Evolutionary conservation across 2,329 filamentous ascomycete species (phyloP), one percentile per base, ranked within the genome.

Genomic region (Atkinsonella hypoxylon): DNA sequence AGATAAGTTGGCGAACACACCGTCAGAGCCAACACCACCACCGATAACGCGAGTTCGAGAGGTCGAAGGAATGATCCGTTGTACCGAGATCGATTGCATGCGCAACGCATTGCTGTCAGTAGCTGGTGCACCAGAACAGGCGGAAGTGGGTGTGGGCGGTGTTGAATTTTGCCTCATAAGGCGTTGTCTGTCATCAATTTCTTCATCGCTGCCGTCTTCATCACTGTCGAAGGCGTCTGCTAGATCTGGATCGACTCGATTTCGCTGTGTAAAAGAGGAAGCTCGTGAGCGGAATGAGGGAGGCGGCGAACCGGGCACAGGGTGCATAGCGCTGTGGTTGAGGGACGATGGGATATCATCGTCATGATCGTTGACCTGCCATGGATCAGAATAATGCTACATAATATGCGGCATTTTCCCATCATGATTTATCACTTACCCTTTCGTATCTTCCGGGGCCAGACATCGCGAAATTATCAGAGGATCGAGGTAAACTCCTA

Each of bases 1-100:
- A 57, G 82, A 89, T 57, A 98, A 70, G 65, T 98, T 98, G 50
- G 91, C 93, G 70, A 95, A 98, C 26, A 98, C 93, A 54, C 93
- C 93, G 67, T 97, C 93, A 47, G 88, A 89, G 50, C 86, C 83
- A n/a, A 82, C 79, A 22, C 83, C 84, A 49, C 84, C 80, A 42
- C 88, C 85, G 54, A 88, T 81, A 2, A 86, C 76, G 51, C 56
- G 53, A 41, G 60, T 55, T 54, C 79, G 71, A 32, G 65, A 70
- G n/a, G 60, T 69, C 50, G 65, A 70, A 50, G 59, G 62, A 20
- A 56, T 54, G 40, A 52, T 56, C 45, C 53, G 45, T 17, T 49
- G 54, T 31, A 46, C 65, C 55, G 60, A 63, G 53, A 47, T 57
- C 32, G 54, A 30, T 36, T 57, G 51, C 57, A 32, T 41, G 18